These are phyloP conservation scores for Usnea hakonensis DNA, from an alignment of 495 filamentous ascomycete species.

Conservation along the genomic window DNA sequence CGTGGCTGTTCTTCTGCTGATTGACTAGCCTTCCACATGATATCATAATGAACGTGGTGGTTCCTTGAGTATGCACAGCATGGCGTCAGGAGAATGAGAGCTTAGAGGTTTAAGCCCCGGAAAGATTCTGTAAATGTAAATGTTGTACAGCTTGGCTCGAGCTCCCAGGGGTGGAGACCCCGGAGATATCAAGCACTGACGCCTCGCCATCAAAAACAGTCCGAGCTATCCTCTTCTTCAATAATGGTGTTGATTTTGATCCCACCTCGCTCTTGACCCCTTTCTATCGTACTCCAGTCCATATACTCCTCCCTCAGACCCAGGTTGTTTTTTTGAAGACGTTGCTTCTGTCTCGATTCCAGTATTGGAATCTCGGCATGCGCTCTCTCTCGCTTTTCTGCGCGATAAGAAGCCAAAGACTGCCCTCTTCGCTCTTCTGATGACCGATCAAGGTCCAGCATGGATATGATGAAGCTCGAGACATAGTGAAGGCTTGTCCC, in stretches of 20 bases:
- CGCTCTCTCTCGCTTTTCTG: slow-evolving; percentile 8
- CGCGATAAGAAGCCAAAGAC: slow-evolving; percentile 16
- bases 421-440: slow-evolving; percentile 6
- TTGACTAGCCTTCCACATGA: slow-evolving; percentile 31
- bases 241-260: slow-evolving; percentile 50
- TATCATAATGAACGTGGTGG: not conserved
- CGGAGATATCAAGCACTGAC: not conserved
- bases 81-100: not conserved
- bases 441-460: slow-evolving; percentile 10
- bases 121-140: no score
- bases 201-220: slow-evolving; percentile 14
- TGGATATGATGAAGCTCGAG: slow-evolving; percentile 11
- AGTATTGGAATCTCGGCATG: slow-evolving; percentile 11
- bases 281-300: slow-evolving; percentile 32
- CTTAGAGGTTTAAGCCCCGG: not conserved
- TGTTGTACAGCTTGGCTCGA: not conserved
- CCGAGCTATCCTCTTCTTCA: slow-evolving; percentile 55
- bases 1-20: slow-evolving; percentile 84
- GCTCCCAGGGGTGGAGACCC: not conserved
- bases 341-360: not conserved
- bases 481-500: slow-evolving; percentile 43
- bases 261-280: slow-evolving; percentile 22
- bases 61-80: not conserved
- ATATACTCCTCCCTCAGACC: slow-evolving; percentile 28
- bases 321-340: slow-evolving; percentile 15